Base-by-base conservation (phyloP, 73 alveolate species). In the Paramecium biaurelia region DNA sequence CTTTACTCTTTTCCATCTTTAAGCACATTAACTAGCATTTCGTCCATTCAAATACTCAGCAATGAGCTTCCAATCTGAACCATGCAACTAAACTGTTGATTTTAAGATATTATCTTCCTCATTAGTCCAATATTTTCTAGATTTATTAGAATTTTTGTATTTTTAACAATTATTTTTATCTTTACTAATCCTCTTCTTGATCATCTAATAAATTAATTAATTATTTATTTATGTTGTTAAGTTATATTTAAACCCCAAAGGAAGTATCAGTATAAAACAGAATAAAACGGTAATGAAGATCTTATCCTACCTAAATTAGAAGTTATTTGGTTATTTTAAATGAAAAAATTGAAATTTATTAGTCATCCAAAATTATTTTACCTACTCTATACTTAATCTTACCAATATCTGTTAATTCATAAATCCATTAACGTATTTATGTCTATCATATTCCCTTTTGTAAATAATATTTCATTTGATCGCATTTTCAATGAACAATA, bases 1-100 rank as follows among this genome's bases (percentile, higher is more conserved):
- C 20, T 70, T 47, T 41, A 89, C 53, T 70, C 94, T 56, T 32
- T 82, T 76, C 94, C 94, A 89, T 47, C 94, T 56, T 63, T 89
- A 30, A 8, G 94, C 85, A 82, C 94, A 89, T 53, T 89, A 72
- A 37, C 85, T 43, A 1, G 94, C 92, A 34, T 89, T 89, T 72
- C 94, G 76, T 41, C 92, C 90, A 32, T 45, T 58, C 26, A 89
- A 38, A 43, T 70, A 32, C 20, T 57, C 76, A 14, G 94, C 89
- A n/a, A 89, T 70, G 28, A 70, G 37, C 15, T 43, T 38, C 94
- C 94, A 89, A 26, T 89, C 57, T 21, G 70, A 24, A 3, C 90
- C 90, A 41, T 74, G 87, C 11, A 74, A 12, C 7, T 35, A 37
- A 32, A 74, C 58, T 32, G 84, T 26, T 20, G 41, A 63, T 63